Evolutionary conservation across 2,329 filamentous ascomycete species (phyloP), one percentile per base, ranked within the genome.

Genomic region (Lachnellula occidentalis): DNA sequence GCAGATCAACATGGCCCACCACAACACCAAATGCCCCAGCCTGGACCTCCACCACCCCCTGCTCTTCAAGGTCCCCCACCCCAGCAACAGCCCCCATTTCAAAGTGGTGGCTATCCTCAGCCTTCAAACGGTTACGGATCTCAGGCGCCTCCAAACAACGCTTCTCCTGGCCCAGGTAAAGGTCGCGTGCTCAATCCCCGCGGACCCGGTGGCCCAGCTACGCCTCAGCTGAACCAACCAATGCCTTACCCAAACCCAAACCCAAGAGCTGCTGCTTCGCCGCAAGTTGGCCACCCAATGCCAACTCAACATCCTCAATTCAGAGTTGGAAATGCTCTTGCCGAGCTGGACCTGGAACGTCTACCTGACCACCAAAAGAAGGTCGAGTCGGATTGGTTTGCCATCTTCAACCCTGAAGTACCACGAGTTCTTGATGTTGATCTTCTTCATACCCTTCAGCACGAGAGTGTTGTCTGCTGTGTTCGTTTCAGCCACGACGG

Each of bases 391-490:
- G 94, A 97, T 70, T 99, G 94, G 94, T 95, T 95, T 70, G 92
- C 90, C 45, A 89, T 97, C 61, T 99, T 96, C 80, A 96, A 99
- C 73, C 91, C 92, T 45, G 83, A 87, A 55, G 88, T 96, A 37
- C 90, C 89, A 59, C 90, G 94, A 56, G 84, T 91, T 50, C 78
- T 99, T 50, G 94, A 99, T 69, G 91, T 99, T 51, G 91, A 96
- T 61, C 80, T 99, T 39, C 87, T 96, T 47, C 94, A 97, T 74
- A 96, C 91, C 54, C 80, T 99, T 51, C 83, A 85, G 57, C 94
- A 99, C 68, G 90, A 96, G 69, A 97, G 92, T 66, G 94, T 99
- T 3, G 94, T 99, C 1, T 99, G 94, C 79, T 99, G 94, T 70
- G 94, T 99, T 36, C 83, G 94, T 55, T 99, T 99, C 78, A 97